Evolutionary conservation across 148 eudicot species (phyloP).

Genomic region (Amaranthus cruentus): DNA sequence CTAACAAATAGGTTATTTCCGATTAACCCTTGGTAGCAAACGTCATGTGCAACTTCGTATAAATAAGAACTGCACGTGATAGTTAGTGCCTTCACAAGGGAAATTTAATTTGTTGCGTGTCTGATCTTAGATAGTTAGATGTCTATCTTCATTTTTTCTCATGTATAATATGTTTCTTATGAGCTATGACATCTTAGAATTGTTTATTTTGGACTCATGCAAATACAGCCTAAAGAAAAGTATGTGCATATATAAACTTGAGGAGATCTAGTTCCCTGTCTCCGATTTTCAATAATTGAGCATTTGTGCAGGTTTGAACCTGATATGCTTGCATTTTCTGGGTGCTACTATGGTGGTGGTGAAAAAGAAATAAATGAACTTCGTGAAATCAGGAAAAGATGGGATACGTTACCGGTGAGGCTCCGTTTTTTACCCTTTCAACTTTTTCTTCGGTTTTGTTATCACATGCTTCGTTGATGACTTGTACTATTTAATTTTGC

Average conservation of each 20-base stretch:
- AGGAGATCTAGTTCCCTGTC: neutral
- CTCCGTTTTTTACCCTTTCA: neutral
- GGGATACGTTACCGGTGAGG: slow-evolving; percentile 93
- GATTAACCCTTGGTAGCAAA: too few relatives aligned
- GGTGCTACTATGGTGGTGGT: slow-evolving; percentile 98
- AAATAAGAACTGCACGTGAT: too few relatives aligned
- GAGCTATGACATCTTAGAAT: neutral
- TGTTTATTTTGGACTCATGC: neutral
- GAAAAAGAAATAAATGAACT: slow-evolving; percentile 87
- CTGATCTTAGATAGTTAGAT: neutral
- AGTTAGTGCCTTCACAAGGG: too few relatives aligned
- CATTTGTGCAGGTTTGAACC: slow-evolving; percentile 77
- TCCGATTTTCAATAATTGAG: slow-evolving; percentile 4
- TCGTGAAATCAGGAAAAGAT: slow-evolving; percentile 84
- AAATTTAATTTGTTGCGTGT: neutral
- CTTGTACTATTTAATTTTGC: too few relatives aligned
- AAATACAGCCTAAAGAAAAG: neutral
- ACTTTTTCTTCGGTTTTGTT: too few relatives aligned
- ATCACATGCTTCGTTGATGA: too few relatives aligned
- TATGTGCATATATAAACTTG: neutral
- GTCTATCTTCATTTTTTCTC: neutral
- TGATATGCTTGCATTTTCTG: slow-evolving; percentile 98
- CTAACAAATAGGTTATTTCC: too few relatives aligned
- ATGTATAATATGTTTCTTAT: neutral
- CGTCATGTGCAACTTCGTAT: too few relatives aligned